Conservation (phyloP, 2,329 filamentous ascomycete genomes). For the Rhexocercosporidium sp. region DNA sequence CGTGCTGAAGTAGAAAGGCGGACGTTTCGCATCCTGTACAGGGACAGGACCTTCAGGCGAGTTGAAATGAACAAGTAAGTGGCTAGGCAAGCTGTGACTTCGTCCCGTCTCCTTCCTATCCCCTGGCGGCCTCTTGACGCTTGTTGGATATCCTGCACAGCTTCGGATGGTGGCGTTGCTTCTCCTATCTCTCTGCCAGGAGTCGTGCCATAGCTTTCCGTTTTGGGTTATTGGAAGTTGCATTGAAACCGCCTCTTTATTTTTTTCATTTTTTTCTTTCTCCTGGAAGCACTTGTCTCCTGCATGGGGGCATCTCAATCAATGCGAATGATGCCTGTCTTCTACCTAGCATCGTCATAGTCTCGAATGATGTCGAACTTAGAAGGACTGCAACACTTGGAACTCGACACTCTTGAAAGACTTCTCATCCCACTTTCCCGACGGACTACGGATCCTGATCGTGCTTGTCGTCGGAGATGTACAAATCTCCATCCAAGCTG, state of each 20-base stretch:
- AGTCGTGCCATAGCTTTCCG: slow-evolving; percentile 12
- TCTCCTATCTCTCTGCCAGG: background rate
- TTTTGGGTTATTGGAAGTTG: background rate
- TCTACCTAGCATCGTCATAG: background rate
- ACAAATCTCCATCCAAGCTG: slow-evolving; percentile 12
- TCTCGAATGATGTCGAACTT: background rate
- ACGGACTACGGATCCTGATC: no score
- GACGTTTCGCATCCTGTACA: background rate
- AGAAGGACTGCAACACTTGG: background rate
- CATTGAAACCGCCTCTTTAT: background rate
- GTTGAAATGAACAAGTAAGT: background rate
- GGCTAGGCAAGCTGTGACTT: background rate
- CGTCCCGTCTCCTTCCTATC: background rate
- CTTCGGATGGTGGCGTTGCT: background rate
- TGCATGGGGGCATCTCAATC: background rate
- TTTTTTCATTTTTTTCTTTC: background rate
- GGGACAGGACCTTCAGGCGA: background rate
- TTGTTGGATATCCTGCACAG: background rate
- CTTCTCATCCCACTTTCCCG: background rate
- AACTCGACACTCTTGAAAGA: background rate
- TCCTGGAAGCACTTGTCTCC: background rate
- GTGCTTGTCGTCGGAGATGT: slow-evolving; percentile 3
- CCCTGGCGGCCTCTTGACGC: background rate
- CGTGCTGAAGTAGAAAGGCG: background rate
- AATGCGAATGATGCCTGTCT: background rate